These are phyloP conservation scores for Paecilomyces sp. DNA, from an alignment of 2,329 filamentous ascomycete genomes.

Conservation along the genomic window DNA sequence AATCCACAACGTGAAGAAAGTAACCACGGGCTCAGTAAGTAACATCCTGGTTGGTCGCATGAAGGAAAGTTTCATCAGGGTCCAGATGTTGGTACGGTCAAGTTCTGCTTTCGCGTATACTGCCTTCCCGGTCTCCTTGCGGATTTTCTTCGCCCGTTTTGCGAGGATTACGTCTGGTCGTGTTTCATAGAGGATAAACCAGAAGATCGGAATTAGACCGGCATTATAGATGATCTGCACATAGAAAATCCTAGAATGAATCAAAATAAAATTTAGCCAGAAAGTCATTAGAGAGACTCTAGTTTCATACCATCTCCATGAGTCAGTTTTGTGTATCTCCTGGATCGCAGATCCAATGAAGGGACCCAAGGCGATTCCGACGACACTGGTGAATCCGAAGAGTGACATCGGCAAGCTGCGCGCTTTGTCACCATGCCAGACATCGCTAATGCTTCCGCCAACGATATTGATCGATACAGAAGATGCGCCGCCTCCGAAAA, in stretches of 20 bases:
- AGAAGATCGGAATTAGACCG: slow-evolving; percentile 34
- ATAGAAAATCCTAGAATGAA: slow-evolving; percentile 33
- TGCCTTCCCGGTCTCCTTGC: slow-evolving; percentile 24
- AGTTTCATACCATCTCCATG: slow-evolving; percentile 36
- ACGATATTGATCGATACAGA: slow-evolving; percentile 37
- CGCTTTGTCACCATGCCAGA: slow-evolving; percentile 29
- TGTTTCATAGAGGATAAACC: slow-evolving; percentile 35
- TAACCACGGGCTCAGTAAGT: slow-evolving; percentile 36
- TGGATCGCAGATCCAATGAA: slow-evolving; percentile 36
- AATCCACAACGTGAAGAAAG: slow-evolving; percentile 39
- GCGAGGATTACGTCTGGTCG: slow-evolving; percentile 36
- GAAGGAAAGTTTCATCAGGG: slow-evolving; percentile 29
- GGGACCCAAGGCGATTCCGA: slow-evolving; percentile 38
- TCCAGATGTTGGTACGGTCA: not conserved
- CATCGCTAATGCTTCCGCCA: slow-evolving; percentile 27
- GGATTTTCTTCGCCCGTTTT: slow-evolving; percentile 32
- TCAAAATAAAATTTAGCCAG: not conserved
- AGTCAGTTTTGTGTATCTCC: slow-evolving; percentile 21
- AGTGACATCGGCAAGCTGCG: slow-evolving; percentile 38
- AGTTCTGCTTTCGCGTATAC: not conserved
- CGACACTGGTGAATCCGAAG: slow-evolving; percentile 37
- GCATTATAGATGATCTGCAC: slow-evolving; percentile 39
- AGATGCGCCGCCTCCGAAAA: slow-evolving; percentile 38
- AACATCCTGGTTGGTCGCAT: slow-evolving; percentile 33
- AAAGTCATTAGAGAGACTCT: not conserved